phyloP scores from a whole-genome alignment of 768 basidiomycete species.

The Hemileccinum impolitum region DNA sequence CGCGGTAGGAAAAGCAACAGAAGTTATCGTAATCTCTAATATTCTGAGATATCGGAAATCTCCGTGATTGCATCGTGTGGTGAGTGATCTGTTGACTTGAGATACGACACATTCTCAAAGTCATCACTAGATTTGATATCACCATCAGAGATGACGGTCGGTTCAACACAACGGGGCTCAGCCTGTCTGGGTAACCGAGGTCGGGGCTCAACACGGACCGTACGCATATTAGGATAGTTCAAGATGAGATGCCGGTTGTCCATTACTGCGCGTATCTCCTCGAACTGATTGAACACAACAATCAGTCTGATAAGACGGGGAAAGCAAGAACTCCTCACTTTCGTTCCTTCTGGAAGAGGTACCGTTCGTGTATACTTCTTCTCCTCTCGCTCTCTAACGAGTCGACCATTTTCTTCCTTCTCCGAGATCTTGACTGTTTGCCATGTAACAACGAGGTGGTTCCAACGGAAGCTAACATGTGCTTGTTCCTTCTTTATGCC shows the following conservation, averaged over 20 bases:
- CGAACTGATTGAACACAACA: conserved; percentile 46
- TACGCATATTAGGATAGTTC: conserved; percentile 54
- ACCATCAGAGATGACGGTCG: conserved; percentile 31
- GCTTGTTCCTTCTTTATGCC: conserved; percentile 71
- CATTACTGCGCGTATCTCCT: conserved; percentile 69
- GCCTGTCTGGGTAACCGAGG: conserved; percentile 19
- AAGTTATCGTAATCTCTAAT: conserved; percentile 18
- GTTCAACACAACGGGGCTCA: conserved; percentile 31
- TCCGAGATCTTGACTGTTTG: conserved; percentile 56
- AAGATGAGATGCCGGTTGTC: conserved; percentile 57
- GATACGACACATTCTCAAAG: conserved; percentile 23
- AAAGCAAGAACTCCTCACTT: conserved; percentile 38
- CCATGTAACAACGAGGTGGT: conserved; percentile 66
- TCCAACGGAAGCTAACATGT: conserved; percentile 68
- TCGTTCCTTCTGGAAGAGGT: conserved; percentile 71
- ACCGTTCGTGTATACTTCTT: conserved; percentile 64
- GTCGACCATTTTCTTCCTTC: conserved; percentile 54
- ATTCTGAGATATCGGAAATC: conserved; percentile 30
- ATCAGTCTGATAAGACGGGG: background rate
- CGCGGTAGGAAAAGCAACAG: conserved; percentile 4
- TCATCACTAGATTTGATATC: conserved; percentile 29
- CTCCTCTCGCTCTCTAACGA: conserved; percentile 63
- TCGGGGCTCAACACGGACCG: conserved; percentile 33
- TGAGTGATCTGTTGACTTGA: conserved; percentile 24
- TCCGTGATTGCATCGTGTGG: conserved; percentile 24